phyloP scores from a whole-genome alignment of 805 yeast species.

The Monosporozyma servazzii region DNA sequence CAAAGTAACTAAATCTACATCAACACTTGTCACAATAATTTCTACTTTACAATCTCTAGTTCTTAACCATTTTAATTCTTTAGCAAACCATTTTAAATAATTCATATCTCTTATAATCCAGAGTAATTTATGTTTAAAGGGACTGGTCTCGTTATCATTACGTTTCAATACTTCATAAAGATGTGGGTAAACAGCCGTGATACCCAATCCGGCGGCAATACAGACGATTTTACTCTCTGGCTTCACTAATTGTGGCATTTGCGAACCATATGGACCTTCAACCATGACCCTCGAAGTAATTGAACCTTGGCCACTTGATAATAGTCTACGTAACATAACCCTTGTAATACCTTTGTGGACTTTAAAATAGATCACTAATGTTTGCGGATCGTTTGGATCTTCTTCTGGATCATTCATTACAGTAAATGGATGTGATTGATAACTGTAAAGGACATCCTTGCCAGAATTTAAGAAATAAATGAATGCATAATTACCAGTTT shows the following conservation, averaged over 20 bases:
- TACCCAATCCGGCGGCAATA: slow-evolving; percentile 46
- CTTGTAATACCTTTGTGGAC: slow-evolving; percentile 52
- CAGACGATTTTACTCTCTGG: slow-evolving; percentile 33
- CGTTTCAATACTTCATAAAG: slow-evolving; percentile 24
- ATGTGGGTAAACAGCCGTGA: slow-evolving; percentile 43
- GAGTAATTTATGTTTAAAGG: slow-evolving; percentile 35
- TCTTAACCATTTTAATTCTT: slow-evolving; percentile 32
- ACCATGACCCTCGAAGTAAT: slow-evolving; percentile 35
- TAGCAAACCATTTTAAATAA: slow-evolving; percentile 42
- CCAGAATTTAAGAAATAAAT: slow-evolving; percentile 45
- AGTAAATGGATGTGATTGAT: slow-evolving; percentile 69
- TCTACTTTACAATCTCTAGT: slow-evolving; percentile 22
- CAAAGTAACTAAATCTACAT: neutral
- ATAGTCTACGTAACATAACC: slow-evolving; percentile 30
- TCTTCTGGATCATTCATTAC: slow-evolving; percentile 34
- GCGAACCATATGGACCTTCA: slow-evolving; percentile 58
- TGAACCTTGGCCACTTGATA: slow-evolving; percentile 24
- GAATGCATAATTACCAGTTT: slow-evolving; percentile 50
- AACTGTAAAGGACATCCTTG: slow-evolving; percentile 39
- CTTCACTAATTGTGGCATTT: slow-evolving; percentile 30
- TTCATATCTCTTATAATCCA: slow-evolving; percentile 56
- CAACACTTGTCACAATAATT: slow-evolving; percentile 2
- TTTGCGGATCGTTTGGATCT: slow-evolving; percentile 20
- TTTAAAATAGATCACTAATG: slow-evolving; percentile 37
- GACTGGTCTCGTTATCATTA: slow-evolving; percentile 6